phyloP scores from a whole-genome alignment of 2,329 filamentous ascomycete species.

The Blastomyces silverae region DNA sequence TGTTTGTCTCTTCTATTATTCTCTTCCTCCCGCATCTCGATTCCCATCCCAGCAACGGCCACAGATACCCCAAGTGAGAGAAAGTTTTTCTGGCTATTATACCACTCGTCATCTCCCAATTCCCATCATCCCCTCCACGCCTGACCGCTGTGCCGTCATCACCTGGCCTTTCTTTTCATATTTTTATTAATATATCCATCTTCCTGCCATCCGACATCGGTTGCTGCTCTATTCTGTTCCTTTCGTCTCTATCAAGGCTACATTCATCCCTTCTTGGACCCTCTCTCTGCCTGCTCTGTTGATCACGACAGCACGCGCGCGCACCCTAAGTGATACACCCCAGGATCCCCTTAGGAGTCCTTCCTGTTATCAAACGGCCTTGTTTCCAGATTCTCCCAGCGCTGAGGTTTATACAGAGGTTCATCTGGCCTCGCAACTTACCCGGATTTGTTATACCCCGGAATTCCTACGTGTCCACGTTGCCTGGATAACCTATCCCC shows the following conservation, averaged over 20 bases:
- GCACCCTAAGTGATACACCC: not conserved
- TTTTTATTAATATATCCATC: not conserved
- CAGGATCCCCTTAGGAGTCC: not conserved
- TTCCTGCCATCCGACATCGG: not conserved
- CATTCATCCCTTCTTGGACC: not conserved
- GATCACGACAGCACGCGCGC: not conserved
- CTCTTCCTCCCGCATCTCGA: not conserved
- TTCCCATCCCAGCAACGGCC: not conserved
- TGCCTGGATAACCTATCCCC: not conserved
- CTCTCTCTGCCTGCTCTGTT: slow-evolving; percentile 4
- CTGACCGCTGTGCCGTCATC: not conserved
- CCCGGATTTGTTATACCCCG: slow-evolving; percentile 7
- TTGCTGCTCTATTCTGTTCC: slow-evolving; percentile 1
- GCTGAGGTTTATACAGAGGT: slow-evolving; percentile 3
- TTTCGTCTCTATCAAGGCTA: not conserved
- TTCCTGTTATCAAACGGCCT: slow-evolving; percentile 7
- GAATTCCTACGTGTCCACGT: not conserved
- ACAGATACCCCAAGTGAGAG: not conserved
- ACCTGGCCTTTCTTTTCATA: not conserved
- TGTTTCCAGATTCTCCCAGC: not conserved
- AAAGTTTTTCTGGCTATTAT: not conserved
- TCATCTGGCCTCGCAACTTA: not conserved
- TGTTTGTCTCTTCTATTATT: slow-evolving; percentile 15
- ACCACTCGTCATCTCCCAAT: not conserved
- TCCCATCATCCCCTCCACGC: not conserved